phyloP scores from a whole-genome alignment of 2,329 filamentous ascomycete genomes.

The Rachicladosporium sp. region DNA sequence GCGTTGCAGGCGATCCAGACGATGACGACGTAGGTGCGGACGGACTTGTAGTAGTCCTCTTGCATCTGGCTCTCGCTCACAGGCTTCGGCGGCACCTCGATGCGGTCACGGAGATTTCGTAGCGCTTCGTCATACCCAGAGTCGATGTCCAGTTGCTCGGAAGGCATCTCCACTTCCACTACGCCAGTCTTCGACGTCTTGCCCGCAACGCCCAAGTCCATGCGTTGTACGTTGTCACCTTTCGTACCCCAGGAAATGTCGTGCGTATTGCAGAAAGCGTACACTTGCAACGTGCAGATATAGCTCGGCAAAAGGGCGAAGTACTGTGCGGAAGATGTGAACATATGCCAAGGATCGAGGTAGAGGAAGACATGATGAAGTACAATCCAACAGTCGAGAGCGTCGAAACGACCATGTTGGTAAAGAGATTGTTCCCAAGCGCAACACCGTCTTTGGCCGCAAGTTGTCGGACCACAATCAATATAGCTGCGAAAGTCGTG shows the following conservation, averaged over 20 bases:
- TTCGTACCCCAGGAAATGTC: conserved; percentile 99
- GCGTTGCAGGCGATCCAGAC: conserved; percentile 89
- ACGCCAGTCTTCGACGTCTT: conserved; percentile 57
- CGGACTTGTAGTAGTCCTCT: conserved; percentile 96
- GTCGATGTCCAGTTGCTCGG: conserved; percentile 95
- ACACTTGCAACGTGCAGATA: conserved; percentile 94
- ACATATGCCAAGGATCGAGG: conserved; percentile 97
- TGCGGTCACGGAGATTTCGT: conserved; percentile 82
- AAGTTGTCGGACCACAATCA: conserved; percentile 78
- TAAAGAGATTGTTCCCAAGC: conserved; percentile 81
- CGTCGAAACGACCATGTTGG: conserved; percentile 85
- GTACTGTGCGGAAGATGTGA: conserved; percentile 83
- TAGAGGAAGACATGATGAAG: conserved; percentile 96
- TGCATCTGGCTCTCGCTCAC: conserved; percentile 71
- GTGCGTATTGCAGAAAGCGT: conserved; percentile 98
- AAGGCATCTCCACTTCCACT: conserved; percentile 94
- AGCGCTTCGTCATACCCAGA: conserved; percentile 94
- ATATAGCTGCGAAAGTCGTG: conserved; percentile 78
- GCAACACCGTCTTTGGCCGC: conserved; percentile 31
- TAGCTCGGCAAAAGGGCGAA: conserved; percentile 85
- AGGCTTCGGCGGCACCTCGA: conserved; percentile 58
- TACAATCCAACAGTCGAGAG: conserved; percentile 84
- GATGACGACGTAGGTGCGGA: conserved; percentile 95
- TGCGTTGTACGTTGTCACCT: conserved; percentile 89
- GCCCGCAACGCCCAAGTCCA: conserved; percentile 73